Evolutionary conservation across 768 basidiomycete genomes (phyloP).

Genomic region (Podaxis mareebaensis): DNA sequence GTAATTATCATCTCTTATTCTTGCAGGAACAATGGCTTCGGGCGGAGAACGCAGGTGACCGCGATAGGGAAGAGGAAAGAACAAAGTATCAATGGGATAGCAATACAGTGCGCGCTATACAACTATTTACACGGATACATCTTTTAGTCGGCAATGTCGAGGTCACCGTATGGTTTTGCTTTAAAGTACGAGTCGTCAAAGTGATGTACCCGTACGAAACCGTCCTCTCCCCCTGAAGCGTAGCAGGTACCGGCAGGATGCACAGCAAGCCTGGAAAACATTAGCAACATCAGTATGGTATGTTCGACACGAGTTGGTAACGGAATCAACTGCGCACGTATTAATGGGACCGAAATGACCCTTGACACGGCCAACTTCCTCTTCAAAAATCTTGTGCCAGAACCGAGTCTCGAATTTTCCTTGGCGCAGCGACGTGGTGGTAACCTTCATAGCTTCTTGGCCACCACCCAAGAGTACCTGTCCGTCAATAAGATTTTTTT

Average conservation of each 20-base stretch:
- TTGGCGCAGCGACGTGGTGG: conserved; percentile 89
- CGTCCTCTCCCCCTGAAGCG: conserved; percentile 96
- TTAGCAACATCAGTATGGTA: not conserved
- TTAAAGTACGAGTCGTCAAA: conserved; percentile 96
- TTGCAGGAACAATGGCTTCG: not conserved
- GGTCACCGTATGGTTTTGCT: conserved; percentile 86
- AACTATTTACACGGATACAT: not conserved
- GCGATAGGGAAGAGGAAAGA: not conserved
- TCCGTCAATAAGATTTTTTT: not conserved
- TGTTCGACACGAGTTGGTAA: not conserved
- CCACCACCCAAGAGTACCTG: conserved; percentile 93
- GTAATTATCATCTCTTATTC: conserved; percentile 5
- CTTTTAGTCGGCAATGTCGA: conserved; percentile 61
- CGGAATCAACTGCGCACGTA: conserved; percentile 62
- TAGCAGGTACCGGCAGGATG: conserved; percentile 88
- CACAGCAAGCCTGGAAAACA: conserved; percentile 72
- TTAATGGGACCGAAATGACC: conserved; percentile 98
- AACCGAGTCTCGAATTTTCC: conserved; percentile 98
- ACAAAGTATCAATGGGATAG: conserved; percentile 5
- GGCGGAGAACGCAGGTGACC: not conserved
- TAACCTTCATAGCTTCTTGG: conserved; percentile 97
- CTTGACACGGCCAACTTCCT: conserved; percentile 95
- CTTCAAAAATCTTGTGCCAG: conserved; percentile 97
- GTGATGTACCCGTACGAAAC: conserved; percentile 88
- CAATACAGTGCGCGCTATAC: not conserved